Base-by-base conservation (phyloP, 1,139 yeast species). In the Suzukiozyma palmioleophila region DNA sequence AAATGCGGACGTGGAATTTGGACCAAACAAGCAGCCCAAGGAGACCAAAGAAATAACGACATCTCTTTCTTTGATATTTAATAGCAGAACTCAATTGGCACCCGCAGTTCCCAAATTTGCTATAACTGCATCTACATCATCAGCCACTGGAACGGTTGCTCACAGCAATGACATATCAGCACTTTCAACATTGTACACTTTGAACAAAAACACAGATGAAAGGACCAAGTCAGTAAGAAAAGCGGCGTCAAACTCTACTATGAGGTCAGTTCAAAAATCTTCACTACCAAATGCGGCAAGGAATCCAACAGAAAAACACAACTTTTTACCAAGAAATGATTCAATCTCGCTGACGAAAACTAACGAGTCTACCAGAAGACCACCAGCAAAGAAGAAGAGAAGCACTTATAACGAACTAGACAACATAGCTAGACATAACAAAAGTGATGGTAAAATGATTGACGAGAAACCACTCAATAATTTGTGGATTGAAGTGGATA, bases 401-500 rank as follows among this genome's bases (percentile, higher is more conserved):
- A 8, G 31, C 16, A 10, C 16, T 8, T 28, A 28, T 28, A 5
- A n/a, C 8, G 29, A 8, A 8, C 12, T 8, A n/a, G 9, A 12
- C 31, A 28, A 13, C 16, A 28, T n/a, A 8, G 5, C 16, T 3
- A n/a, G 31, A 28, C 10, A 3, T 28, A 26, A 3, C n/a, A 28
- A 28, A 28, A 13, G 15, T 8, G 14, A 14, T 9, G n/a, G 10
- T 28, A 28, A 28, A 13, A 13, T 13, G 12, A 21, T 13, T 9
- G 14, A 25, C 7, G 36, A 33, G 22, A 14, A 28, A 8, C 47
- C 52, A 13, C 45, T 54, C 16, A 61, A 63, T 44, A 52, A 56
- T 28, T 69, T 79, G 49, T 86, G 94, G 88, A 75, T 84, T 5
- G 78, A 77, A 35, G 75, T 86, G 22, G 66, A 66, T 7, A 85